Evolutionary conservation across 192 early-diverging fungal genomes (phyloP), one percentile per base, ranked within the genome.

Genomic region (Backusella circina): DNA sequence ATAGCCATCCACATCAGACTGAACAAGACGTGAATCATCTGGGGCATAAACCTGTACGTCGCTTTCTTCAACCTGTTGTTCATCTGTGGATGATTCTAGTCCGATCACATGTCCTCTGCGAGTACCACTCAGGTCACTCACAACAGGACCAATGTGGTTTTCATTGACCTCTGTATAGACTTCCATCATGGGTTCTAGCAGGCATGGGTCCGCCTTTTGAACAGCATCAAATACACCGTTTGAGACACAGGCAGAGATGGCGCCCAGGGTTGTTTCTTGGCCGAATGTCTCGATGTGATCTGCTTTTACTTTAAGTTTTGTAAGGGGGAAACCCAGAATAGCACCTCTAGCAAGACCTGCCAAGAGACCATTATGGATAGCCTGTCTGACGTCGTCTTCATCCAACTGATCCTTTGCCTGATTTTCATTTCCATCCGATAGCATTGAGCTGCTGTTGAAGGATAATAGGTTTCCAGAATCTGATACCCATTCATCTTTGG

Each of bases 121-220:
- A 23, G 84, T 86, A 1, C 95, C 94, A 36, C 90, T 92, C 38
- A 99, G 79, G 70, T 97, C 95, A 70, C 92, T 87, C 12, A 95
- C 85, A 23, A 96, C 92, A 3, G 82, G 75, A 5, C 97, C 97
- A 16, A 97, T 86, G 78, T 90, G 81, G 35, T 87, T 75, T 67
- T 90, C 93, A 0, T 91, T 87, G 6, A 95, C 90, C 41, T 86
- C 82, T 5, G 97, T 87, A 7, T 78, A 72, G 0, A 95, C 86
- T 71, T 90, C 84, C 88, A 96, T 96, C 69, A 97, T 85, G 2
- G 97, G 97, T 77, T 99, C 95, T 2, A 96, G 80, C 65, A 97
- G 69, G 36, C 77, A 76, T 7, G 82, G 79, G 30, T 30, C 31
- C 0, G 77, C 81, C 30, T 78, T 73, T 4, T 74, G 70, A 30